phyloP scores from a whole-genome alignment of 306 rosid genomes.

The Cicer pinnatifidum region DNA sequence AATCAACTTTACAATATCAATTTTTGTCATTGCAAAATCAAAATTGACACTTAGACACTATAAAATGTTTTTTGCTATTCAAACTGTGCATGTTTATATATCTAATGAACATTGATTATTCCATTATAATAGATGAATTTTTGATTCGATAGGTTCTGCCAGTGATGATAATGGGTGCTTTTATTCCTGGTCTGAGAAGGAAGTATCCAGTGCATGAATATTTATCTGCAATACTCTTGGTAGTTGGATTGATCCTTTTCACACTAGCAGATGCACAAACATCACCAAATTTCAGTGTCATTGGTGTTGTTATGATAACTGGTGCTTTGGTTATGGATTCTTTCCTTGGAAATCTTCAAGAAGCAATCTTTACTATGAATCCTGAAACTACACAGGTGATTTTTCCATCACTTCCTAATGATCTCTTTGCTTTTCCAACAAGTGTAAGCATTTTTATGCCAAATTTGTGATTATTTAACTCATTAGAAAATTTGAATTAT shows the following conservation, averaged over 20 bases:
- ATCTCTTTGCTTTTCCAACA: constrained; percentile 10
- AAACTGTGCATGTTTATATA: constrained; percentile 35
- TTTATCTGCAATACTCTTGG: constrained; percentile 81
- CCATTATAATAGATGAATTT: constrained; percentile 32
- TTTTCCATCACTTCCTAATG: constrained; percentile 10
- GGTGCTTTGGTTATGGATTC: constrained; percentile 96
- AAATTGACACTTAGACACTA: background rate
- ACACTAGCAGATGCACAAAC: constrained; percentile 95
- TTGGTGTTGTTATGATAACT: constrained; percentile 88
- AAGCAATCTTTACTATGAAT: constrained; percentile 96
- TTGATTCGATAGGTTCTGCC: constrained; percentile 71
- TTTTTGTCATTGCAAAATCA: no score
- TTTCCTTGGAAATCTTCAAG: constrained; percentile 93
- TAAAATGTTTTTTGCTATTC: background rate
- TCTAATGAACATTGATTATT: constrained; percentile 20
- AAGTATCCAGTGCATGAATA: constrained; percentile 91
- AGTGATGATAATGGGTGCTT: constrained; percentile 98
- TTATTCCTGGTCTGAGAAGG: constrained; percentile 89
- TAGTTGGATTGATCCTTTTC: constrained; percentile 92
- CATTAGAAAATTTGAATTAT: background rate
- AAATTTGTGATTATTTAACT: background rate
- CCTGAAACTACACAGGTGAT: constrained; percentile 94
- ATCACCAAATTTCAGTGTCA: constrained; percentile 88
- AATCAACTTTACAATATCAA: no score
- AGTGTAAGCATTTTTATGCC: constrained; percentile 28